Evolutionary conservation across 78 protist genomes (phyloP), one percentile per base, ranked within the genome.

Genomic region (Monosiga brevicollis): DNA sequence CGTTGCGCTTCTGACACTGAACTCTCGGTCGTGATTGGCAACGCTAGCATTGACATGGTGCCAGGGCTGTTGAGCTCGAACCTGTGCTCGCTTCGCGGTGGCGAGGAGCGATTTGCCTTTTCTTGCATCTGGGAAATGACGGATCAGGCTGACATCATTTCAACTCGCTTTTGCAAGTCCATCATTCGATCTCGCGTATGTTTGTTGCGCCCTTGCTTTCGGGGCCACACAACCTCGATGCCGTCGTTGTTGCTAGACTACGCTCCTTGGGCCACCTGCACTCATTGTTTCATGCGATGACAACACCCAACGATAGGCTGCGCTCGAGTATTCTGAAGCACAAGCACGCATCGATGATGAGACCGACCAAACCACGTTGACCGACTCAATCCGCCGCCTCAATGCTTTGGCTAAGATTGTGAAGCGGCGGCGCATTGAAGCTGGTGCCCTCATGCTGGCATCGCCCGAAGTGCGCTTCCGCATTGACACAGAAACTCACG

Each of bases 21-120:
- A n/a, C n/a, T n/a, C n/a, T n/a, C n/a, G n/a, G n/a, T n/a, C n/a
- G n/a, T n/a, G n/a, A n/a, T n/a, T n/a, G n/a, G n/a, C n/a, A n/a
- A n/a, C n/a, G n/a, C n/a, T n/a, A n/a, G 93, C 6, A 87, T 93
- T 43, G 95, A 93, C 38, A 96, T 96, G 98, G 83, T 96, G 0
- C 97, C 97, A n/a, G 71, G 80, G 38, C 49, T 89, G 32, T 79
- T 96, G 41, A 78, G 93, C 37, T 90, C 91, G 71, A 71, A 93
- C n/a, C 83, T 95, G 40, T 94, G 97, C 83, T 90, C 93, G 29
- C 73, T 84, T 3, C 81, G 41, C 15, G 42, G 81, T 37, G 75
- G 79, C 72, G 88, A 70, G 20, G 93, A 90, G 34, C 84, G 93
- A 22, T 73, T 54, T 40, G 87, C 93, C n/a, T 83, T 90, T 62